Base-by-base conservation (phyloP, 805 yeast genomes). In the Saturnispora hagleri region DNA sequence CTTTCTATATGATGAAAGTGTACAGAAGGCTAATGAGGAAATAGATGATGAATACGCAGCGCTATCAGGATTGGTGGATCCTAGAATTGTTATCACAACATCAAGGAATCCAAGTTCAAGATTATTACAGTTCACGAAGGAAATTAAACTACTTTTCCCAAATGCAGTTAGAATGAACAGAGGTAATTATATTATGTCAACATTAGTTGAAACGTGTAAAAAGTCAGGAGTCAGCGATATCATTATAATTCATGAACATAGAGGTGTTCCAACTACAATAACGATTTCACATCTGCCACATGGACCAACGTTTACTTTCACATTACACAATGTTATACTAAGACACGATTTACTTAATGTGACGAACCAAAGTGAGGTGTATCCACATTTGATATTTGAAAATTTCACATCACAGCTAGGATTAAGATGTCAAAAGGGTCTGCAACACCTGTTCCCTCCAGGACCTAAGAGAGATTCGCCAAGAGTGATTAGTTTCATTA, bases 231-330 rank as follows among this genome's bases (percentile, higher is more conserved):
- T 91, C 9, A 84, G 93, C 1, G 99, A 93, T 66, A 70, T 93
- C 58, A 73, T 93, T 24, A 76, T 93, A 3, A 70, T 93, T 22
- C 98, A 93, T 66, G 99, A 93, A 66, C 99, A 93, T 69, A 78
- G 99, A 69, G 99, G 99, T 79, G 91, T 88, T 0, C 99, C 99
- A 49, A 90, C 97, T 0, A 87, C 97, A 1, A 62, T 93, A 54
- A 91, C 98, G 1, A 72, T 93, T 27, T 84, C 93, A 34, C 99
- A 93, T 73, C 86, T 93, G 67, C 99, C 99, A 4, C 96, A 93
- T 65, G 99, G 99, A 0, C 99, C 99, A 18, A 86, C 97, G 2
- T 95, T 93, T 34, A 84, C 86, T 45, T 93, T 93, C 74, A 87
- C 97, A 10, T 72, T 93, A 52, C 98, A 93, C 69, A 93, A 93